These are phyloP conservation scores for Aspergillus brasiliensis DNA, from an alignment of 2,329 filamentous ascomycete species.

Conservation along the genomic window DNA sequence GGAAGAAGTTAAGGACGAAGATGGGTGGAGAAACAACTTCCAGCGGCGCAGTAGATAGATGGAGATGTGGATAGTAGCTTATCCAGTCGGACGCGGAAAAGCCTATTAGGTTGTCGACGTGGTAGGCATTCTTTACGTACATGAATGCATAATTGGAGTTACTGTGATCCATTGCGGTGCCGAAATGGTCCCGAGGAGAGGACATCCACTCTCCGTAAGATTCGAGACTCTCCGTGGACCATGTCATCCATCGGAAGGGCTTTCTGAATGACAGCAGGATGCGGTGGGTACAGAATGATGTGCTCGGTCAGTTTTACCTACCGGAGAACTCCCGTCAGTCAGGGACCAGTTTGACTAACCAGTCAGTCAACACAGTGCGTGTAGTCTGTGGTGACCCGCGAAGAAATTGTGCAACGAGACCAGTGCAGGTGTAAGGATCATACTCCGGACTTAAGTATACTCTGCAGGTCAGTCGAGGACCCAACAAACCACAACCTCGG, in stretches of 20 bases:
- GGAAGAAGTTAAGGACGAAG: neutral
- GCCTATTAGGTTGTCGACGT: neutral
- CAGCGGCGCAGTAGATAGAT: neutral
- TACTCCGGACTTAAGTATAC: neutral
- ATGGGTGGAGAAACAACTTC: neutral
- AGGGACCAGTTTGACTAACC: neutral
- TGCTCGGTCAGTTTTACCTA: too few relatives aligned
- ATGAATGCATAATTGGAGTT: neutral
- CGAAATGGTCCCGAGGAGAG: neutral
- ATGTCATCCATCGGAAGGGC: conserved; percentile 34
- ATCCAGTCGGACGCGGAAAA: neutral
- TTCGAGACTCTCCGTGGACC: neutral
- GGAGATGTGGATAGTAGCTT: neutral
- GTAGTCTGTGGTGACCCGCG: neutral
- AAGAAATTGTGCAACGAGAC: neutral
- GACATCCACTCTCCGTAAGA: neutral
- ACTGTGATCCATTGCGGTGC: neutral
- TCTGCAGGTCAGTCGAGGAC: neutral
- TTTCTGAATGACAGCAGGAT: conserved; percentile 42
- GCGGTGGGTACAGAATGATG: neutral
- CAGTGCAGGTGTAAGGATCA: neutral
- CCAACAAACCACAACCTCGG: neutral
- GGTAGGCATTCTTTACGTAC: neutral
- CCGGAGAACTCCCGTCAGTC: neutral
- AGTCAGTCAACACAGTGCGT: neutral